Percentiles rank a stretch among this genome's conserved stretches.
phyloP scores from a whole-genome alignment of 1,284 basidiomycete species.

The Tilletia caries region DNA sequence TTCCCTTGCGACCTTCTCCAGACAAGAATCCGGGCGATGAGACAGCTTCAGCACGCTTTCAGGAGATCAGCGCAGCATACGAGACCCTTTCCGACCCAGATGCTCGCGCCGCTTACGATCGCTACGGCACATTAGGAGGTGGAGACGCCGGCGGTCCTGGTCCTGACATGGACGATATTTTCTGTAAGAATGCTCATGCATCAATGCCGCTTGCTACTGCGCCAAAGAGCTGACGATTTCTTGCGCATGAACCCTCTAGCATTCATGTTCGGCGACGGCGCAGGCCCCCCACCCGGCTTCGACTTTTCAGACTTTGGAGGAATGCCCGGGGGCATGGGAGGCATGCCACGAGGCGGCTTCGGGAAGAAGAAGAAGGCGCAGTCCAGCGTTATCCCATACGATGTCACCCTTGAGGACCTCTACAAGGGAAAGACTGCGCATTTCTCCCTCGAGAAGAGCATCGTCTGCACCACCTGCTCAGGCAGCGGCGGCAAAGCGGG shows the following conservation, averaged over 20 bases:
- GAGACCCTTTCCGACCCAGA: constrained; percentile 28
- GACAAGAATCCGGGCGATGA: constrained; percentile 30
- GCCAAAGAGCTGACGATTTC: neutral
- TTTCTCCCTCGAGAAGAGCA: constrained; percentile 82
- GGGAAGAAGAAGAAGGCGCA: constrained; percentile 21
- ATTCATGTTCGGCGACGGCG: constrained; percentile 24
- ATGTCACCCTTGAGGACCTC: constrained; percentile 84
- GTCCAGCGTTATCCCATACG: constrained; percentile 64
- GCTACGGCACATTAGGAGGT: constrained; percentile 3
- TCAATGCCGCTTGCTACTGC: neutral
- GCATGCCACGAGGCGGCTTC: constrained; percentile 55
- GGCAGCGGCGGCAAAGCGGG: constrained; percentile 80
- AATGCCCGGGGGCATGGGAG: constrained; percentile 54
- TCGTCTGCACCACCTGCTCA: constrained; percentile 73
- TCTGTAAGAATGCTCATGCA: constrained; percentile 21
- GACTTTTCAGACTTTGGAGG: neutral
- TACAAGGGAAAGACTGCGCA: constrained; percentile 86
- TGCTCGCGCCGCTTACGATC: constrained; percentile 13
- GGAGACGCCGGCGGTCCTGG: constrained; percentile 1
- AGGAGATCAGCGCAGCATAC: constrained; percentile 48
- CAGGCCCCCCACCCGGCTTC: neutral
- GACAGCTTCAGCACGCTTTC: constrained; percentile 43
- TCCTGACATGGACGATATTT: constrained; percentile 43
- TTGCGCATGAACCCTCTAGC: constrained; percentile 9
- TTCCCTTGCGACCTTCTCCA: neutral